A percentile compares a stretch with the other conserved stretches of the same genome.
Evolutionary conservation across 108 stramenopile species (phyloP).

Genomic region (Pseudonitzschia pungens): DNA sequence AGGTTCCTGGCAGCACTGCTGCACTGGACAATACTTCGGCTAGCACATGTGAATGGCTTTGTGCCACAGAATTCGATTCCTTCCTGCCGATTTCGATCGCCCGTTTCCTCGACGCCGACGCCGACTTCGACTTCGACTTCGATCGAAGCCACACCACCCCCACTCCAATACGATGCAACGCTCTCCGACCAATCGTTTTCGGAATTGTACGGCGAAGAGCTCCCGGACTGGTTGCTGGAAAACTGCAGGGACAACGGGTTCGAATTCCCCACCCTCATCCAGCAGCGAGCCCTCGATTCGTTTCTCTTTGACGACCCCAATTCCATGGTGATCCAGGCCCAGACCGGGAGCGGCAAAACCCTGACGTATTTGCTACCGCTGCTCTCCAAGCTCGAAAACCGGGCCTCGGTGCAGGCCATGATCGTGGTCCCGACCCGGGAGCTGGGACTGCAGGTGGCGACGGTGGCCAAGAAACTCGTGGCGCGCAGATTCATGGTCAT

Average conservation of each 20-base stretch:
- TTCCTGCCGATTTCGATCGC: background rate
- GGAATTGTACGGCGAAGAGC: conserved; percentile 48
- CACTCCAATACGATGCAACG: conserved; percentile 22
- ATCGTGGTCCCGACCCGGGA: conserved; percentile 94
- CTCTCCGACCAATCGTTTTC: conserved; percentile 53
- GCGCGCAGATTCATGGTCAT: conserved; percentile 82
- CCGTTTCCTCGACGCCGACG: background rate
- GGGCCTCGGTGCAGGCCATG: conserved; percentile 66
- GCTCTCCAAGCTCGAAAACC: conserved; percentile 50
- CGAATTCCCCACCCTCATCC: conserved; percentile 63
- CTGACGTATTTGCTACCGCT: conserved; percentile 75
- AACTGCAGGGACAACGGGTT: conserved; percentile 57
- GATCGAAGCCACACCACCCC: background rate
- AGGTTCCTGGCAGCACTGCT: too few relatives aligned
- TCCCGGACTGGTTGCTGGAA: conserved; percentile 69
- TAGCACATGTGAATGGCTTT: background rate
- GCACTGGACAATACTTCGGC: too few relatives aligned
- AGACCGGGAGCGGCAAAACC: conserved; percentile 84
- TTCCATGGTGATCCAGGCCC: conserved; percentile 73
- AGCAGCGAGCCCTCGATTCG: conserved; percentile 57
- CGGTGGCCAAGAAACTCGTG: conserved; percentile 65
- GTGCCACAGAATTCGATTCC: background rate
- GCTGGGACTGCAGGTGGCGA: conserved; percentile 91
- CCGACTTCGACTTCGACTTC: background rate
- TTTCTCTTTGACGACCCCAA: conserved; percentile 31